Evolutionary conservation across 345 rosid genomes (phyloP).

Genomic region (Eucalyptus pauciflora): DNA sequence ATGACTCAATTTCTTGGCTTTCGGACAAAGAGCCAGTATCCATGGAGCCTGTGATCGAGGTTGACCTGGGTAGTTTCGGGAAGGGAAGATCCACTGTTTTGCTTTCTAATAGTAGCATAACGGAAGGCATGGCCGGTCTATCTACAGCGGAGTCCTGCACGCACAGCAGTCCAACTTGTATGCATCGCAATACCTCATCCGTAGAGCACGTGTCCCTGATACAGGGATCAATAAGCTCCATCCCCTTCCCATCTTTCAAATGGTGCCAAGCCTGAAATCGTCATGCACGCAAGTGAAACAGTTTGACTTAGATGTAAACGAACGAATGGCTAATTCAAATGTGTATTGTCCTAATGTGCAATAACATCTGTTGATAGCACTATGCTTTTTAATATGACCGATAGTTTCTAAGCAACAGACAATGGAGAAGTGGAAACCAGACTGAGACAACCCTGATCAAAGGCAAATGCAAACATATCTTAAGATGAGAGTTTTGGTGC

Average conservation of each 20-base stretch:
- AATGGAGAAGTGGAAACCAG: not conserved
- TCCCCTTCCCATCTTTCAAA: conserved; percentile 47
- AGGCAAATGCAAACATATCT: not conserved
- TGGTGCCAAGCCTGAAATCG: conserved; percentile 60
- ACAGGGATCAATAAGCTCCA: conserved; percentile 52
- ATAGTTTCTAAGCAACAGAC: not conserved
- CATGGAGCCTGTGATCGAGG: conserved; percentile 35
- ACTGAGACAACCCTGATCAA: not conserved
- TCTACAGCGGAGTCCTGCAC: conserved; percentile 66
- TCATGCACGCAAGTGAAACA: not conserved
- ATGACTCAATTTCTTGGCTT: not conserved
- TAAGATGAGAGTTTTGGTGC: no score
- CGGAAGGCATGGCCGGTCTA: conserved; percentile 70
- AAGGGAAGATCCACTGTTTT: conserved; percentile 32
- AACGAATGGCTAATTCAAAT: not conserved
- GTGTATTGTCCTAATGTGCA: not conserved
- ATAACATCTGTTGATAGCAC: not conserved
- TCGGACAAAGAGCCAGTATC: conserved; percentile 5
- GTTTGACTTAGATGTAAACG: not conserved
- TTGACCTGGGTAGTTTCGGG: conserved; percentile 48
- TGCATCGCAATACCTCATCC: conserved; percentile 48
- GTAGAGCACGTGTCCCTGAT: conserved; percentile 23
- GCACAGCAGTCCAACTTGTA: conserved; percentile 73
- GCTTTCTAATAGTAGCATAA: conserved; percentile 56
- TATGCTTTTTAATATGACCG: not conserved